These are phyloP conservation scores for Neonothopanus nambi DNA, from an alignment of 1,284 basidiomycete species.

Conservation along the genomic window DNA sequence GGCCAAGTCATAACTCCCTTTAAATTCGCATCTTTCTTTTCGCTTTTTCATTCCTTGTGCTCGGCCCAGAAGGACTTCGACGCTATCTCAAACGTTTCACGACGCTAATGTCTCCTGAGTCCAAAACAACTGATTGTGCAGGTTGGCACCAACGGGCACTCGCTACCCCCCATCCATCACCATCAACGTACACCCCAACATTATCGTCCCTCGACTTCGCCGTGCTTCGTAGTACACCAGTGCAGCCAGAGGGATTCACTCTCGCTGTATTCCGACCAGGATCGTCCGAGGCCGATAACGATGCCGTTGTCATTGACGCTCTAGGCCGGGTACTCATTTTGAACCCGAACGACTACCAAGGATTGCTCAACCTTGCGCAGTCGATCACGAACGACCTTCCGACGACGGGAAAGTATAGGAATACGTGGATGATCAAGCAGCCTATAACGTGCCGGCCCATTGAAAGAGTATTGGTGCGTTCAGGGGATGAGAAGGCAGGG, in stretches of 20 bases:
- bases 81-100: not conserved
- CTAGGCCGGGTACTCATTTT: constrained; percentile 37
- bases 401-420: constrained; percentile 37
- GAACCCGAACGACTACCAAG: constrained; percentile 33
- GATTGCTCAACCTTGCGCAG: constrained; percentile 33
- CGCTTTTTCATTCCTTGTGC: not conserved
- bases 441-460: constrained; percentile 39
- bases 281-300: constrained; percentile 35
- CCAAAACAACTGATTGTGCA: constrained; percentile 4
- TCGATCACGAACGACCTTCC: constrained; percentile 28
- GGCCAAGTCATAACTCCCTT: not conserved
- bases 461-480: constrained; percentile 35
- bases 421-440: constrained; percentile 42
- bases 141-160: constrained; percentile 37
- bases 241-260: constrained; percentile 42
- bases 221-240: constrained; percentile 39
- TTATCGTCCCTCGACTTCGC: constrained; percentile 35
- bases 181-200: constrained; percentile 34
- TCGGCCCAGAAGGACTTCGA: not conserved
- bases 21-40: not conserved
- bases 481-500: not conserved
- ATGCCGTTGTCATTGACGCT: constrained; percentile 22
- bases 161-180: constrained; percentile 28
- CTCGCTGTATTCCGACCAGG: constrained; percentile 41
- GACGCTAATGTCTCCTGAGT: not conserved